phyloP scores from a whole-genome alignment of 2,329 filamentous ascomycete genomes.

The Paecilomyces niveus region DNA sequence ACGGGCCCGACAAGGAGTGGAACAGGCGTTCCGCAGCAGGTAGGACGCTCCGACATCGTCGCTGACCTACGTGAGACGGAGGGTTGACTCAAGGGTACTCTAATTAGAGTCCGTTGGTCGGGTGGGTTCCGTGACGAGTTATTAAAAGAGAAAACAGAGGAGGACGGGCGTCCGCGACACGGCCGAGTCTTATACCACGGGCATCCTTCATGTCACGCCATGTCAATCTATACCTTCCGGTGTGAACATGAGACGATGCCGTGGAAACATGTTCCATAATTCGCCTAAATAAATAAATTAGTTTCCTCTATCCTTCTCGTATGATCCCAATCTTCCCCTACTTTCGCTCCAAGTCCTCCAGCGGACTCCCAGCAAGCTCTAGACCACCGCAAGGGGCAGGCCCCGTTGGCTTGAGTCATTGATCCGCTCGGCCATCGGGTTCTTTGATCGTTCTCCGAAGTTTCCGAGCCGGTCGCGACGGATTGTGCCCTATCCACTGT shows the following conservation, averaged over 20 bases:
- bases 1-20: neutral
- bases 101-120: neutral
- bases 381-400: neutral
- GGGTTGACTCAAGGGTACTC: neutral
- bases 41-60: neutral
- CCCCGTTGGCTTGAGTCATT: neutral
- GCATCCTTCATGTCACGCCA: neutral
- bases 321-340: slow-evolving; percentile 2
- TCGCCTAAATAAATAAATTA: neutral
- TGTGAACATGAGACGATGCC: neutral
- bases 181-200: neutral
- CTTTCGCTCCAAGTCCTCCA: neutral
- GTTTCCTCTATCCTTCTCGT: neutral
- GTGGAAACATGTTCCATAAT: neutral
- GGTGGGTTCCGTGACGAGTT: neutral
- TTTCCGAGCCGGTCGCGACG: neutral
- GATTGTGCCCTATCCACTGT: neutral
- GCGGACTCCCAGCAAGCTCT: slow-evolving; percentile 5
- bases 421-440: neutral
- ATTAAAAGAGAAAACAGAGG: neutral
- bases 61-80: neutral
- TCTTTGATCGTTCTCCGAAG: neutral
- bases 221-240: neutral
- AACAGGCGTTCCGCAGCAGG: neutral
- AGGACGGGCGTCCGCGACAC: neutral